Evolutionary conservation across 1,284 basidiomycete genomes (phyloP).

Genomic region (Moniliella sp.): DNA sequence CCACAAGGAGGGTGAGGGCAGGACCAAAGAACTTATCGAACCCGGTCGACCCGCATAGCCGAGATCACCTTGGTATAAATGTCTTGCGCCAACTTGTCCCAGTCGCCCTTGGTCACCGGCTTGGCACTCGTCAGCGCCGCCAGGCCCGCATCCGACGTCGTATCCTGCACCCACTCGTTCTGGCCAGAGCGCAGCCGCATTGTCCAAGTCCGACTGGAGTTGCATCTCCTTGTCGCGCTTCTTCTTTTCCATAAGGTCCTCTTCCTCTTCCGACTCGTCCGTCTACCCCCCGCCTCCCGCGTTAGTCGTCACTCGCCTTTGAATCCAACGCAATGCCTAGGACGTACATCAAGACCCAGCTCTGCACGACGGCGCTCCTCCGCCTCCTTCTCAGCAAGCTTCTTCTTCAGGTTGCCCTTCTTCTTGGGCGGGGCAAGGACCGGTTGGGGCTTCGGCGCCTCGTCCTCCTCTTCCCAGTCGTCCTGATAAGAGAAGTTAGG

Average conservation of each 20-base stretch:
- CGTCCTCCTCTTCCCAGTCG: slow-evolving; percentile 30
- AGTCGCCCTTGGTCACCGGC: slow-evolving; percentile 23
- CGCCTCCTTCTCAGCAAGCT: slow-evolving; percentile 27
- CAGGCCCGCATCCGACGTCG: too few relatives aligned
- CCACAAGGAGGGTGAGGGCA: slow-evolving; percentile 9
- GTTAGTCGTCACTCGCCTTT: too few relatives aligned
- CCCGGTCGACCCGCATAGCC: slow-evolving; percentile 13
- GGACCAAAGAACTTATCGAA: slow-evolving; percentile 29
- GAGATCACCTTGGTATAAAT: slow-evolving; percentile 16
- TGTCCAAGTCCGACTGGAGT: slow-evolving; percentile 24
- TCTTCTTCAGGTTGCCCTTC: slow-evolving; percentile 27
- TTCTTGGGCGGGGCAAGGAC: slow-evolving; percentile 17
- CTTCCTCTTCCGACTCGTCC: slow-evolving; percentile 5
- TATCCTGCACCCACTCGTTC: too few relatives aligned
- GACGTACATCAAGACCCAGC: slow-evolving; percentile 9
- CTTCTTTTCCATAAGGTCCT: slow-evolving; percentile 11
- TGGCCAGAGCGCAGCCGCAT: too few relatives aligned
- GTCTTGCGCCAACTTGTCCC: slow-evolving; percentile 13
- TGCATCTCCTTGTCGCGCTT: slow-evolving; percentile 19
- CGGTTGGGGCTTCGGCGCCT: slow-evolving; percentile 9
- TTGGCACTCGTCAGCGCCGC: too few relatives aligned
- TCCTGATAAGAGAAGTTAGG: slow-evolving; percentile 6
- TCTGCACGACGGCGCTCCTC: slow-evolving; percentile 8
- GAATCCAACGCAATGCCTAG: too few relatives aligned
- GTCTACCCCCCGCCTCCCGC: too few relatives aligned